phyloP scores from a whole-genome alignment of 2,329 filamentous ascomycete genomes.

The Hypoxylon rubiginosum region DNA sequence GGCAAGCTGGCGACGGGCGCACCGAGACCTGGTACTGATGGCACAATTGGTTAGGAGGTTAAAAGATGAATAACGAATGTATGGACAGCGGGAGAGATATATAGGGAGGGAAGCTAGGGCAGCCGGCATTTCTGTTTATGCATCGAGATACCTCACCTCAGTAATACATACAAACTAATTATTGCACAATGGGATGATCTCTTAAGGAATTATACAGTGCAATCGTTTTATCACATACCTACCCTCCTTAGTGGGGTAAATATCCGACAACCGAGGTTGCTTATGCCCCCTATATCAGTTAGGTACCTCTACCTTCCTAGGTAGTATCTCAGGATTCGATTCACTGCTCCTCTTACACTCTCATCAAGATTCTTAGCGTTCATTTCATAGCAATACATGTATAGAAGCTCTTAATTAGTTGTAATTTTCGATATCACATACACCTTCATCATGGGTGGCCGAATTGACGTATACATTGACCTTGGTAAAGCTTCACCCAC shows the following conservation, averaged over 20 bases:
- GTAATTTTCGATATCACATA: neutral
- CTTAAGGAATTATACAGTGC: neutral
- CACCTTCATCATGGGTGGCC: constrained; percentile 66
- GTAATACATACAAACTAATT: constrained; percentile 13
- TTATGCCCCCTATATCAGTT: constrained; percentile 20
- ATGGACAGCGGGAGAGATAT: constrained; percentile 12
- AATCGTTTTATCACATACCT: constrained; percentile 7
- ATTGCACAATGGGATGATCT: constrained; percentile 21
- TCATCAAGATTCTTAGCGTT: neutral
- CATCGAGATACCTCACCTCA: constrained; percentile 8
- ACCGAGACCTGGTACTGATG: constrained; percentile 50
- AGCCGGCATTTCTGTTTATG: constrained; percentile 28
- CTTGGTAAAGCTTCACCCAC: constrained; percentile 63
- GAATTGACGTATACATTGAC: constrained; percentile 77
- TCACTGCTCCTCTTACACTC: neutral
- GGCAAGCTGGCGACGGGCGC: constrained; percentile 50
- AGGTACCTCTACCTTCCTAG: neutral
- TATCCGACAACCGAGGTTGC: constrained; percentile 28
- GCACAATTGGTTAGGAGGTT: constrained; percentile 39
- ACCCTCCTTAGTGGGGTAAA: constrained; percentile 23
- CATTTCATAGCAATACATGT: neutral
- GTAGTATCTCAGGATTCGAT: too few relatives aligned
- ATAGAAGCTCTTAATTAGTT: neutral
- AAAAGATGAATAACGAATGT: constrained; percentile 7
- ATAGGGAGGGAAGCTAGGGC: neutral